Evolutionary conservation across 1,284 basidiomycete genomes (phyloP).

Genomic region (Ustilago loliicola): DNA sequence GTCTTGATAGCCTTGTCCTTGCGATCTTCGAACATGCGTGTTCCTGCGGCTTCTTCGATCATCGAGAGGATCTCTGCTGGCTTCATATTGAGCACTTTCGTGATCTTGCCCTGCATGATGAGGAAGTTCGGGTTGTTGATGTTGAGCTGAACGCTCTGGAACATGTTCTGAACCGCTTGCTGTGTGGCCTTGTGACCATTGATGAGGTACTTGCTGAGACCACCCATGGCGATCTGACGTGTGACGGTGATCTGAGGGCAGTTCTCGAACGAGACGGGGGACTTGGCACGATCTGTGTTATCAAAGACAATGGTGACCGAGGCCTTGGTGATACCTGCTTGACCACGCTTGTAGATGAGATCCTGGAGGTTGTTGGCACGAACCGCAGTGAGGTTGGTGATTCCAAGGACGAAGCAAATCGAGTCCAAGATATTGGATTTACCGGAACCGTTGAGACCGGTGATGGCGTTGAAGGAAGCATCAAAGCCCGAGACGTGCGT

Average conservation of each 20-base stretch:
- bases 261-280: slow-evolving; percentile 87
- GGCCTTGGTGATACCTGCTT: slow-evolving; percentile 96
- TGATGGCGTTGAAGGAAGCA: slow-evolving; percentile 96
- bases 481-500: slow-evolving; percentile 96
- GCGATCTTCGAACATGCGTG: slow-evolving; percentile 98
- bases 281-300: slow-evolving; percentile 90
- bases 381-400: slow-evolving; percentile 73
- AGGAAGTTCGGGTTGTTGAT: slow-evolving; percentile 99
- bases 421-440: slow-evolving; percentile 74
- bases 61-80: slow-evolving; percentile 97
- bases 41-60: slow-evolving; percentile 98
- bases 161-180: slow-evolving; percentile 88
- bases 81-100: slow-evolving; percentile 95
- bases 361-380: slow-evolving; percentile 96
- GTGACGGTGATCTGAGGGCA: slow-evolving; percentile 94
- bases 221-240: slow-evolving; percentile 95
- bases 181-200: slow-evolving; percentile 96
- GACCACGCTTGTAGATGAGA: slow-evolving; percentile 96
- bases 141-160: slow-evolving; percentile 97
- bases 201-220: slow-evolving; percentile 94
- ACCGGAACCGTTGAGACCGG: slow-evolving; percentile 84
- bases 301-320: slow-evolving; percentile 99
- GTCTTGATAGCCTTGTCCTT: slow-evolving; percentile 98
- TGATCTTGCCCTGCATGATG: slow-evolving; percentile 91
- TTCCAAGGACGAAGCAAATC: slow-evolving; percentile 69